These are phyloP conservation scores for Spergularia azorica DNA, from an alignment of 179 eudicot genomes.

Conservation along the genomic window DNA sequence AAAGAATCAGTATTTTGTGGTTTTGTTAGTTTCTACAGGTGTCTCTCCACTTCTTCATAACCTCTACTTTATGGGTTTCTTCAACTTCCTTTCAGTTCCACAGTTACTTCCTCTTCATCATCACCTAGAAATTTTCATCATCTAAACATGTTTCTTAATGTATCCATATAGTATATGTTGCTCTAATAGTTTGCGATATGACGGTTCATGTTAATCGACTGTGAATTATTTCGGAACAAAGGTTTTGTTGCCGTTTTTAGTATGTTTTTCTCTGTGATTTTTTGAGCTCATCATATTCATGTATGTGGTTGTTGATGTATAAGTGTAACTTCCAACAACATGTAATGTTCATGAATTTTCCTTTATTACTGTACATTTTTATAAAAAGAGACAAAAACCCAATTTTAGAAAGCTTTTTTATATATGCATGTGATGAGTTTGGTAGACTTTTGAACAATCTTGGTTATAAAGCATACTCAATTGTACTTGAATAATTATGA, in stretches of 20 bases:
- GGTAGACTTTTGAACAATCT: conserved; percentile 22
- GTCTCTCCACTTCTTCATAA: conserved; percentile 14
- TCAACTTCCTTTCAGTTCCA: not conserved
- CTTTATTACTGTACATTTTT: not conserved
- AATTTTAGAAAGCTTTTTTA: conserved; percentile 12
- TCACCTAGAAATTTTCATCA: not conserved
- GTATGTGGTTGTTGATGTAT: conserved; percentile 5
- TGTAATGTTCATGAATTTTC: conserved; percentile 12
- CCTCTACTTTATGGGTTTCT: not conserved
- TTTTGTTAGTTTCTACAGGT: conserved; percentile 20
- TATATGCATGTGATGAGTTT: conserved; percentile 32
- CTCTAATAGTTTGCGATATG: not conserved
- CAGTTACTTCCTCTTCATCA: not conserved
- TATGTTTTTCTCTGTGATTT: not conserved
- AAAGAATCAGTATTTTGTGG: no score
- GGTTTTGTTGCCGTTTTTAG: not conserved
- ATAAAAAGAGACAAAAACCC: conserved; percentile 4
- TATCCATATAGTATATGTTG: no score
- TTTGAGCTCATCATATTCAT: not conserved
- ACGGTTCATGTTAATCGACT: not conserved
- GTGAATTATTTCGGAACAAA: not conserved
- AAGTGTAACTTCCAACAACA: not conserved
- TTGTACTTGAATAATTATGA: conserved; percentile 16
- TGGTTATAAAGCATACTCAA: conserved; percentile 1
- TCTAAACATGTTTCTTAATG: not conserved